Percentiles rank a stretch among this genome's conserved stretches.
Evolutionary conservation across 306 rosid species (phyloP).

Genomic region (Aeschynomene evenia): DNA sequence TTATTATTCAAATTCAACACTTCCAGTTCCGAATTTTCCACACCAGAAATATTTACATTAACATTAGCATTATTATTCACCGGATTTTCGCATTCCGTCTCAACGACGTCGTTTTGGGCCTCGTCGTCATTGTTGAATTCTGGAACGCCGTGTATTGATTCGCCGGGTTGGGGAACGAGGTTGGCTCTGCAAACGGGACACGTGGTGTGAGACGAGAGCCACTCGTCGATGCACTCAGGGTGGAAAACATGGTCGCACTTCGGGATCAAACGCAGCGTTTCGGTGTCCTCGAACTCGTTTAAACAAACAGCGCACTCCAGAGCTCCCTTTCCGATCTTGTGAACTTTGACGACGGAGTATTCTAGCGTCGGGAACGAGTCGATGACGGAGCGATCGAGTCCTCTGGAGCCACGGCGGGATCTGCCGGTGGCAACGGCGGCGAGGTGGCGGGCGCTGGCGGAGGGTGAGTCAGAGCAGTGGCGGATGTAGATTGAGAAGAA

Average conservation of each 20-base stretch:
- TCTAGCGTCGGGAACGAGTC: slow-evolving; percentile 64
- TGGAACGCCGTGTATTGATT: slow-evolving; percentile 20
- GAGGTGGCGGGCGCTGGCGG: slow-evolving; percentile 29
- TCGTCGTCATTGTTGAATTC: slow-evolving; percentile 50
- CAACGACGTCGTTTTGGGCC: slow-evolving; percentile 40
- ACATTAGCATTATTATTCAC: no score
- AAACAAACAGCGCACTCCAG: slow-evolving; percentile 92
- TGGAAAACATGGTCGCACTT: slow-evolving; percentile 94
- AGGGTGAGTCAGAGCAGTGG: slow-evolving; percentile 52
- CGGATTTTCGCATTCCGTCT: neutral
- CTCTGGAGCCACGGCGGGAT: slow-evolving; percentile 53
- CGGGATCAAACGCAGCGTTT: slow-evolving; percentile 88
- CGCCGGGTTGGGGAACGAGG: slow-evolving; percentile 59
- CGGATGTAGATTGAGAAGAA: slow-evolving; percentile 91
- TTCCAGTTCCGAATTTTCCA: slow-evolving; percentile 21
- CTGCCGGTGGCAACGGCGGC: slow-evolving; percentile 23
- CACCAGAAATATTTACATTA: neutral
- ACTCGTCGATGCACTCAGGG: slow-evolving; percentile 85
- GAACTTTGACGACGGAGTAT: slow-evolving; percentile 61
- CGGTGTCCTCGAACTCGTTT: slow-evolving; percentile 78
- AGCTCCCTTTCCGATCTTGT: slow-evolving; percentile 70
- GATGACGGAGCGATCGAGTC: slow-evolving; percentile 56
- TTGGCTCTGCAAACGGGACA: slow-evolving; percentile 90
- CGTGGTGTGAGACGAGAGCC: slow-evolving; percentile 74
- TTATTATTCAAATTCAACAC: neutral